Percentiles rank a stretch among this genome's conserved stretches.
These are phyloP conservation scores for Penicillium canariense DNA, from an alignment of 495 filamentous ascomycete species.

Conservation along the genomic window DNA sequence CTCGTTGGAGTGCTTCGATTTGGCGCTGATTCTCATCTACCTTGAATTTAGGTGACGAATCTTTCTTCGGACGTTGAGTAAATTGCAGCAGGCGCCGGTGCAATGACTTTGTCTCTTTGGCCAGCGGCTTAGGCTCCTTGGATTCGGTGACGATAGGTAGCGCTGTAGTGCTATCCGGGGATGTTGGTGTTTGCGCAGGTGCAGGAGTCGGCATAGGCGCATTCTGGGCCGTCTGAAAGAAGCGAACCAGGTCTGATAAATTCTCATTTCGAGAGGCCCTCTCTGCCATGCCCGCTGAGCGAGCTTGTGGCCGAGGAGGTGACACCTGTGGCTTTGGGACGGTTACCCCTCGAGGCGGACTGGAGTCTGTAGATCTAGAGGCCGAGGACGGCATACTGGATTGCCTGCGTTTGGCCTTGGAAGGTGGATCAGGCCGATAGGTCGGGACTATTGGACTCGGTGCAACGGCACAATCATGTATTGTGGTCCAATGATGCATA, in stretches of 20 bases:
- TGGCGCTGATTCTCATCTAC: slow-evolving; percentile 31
- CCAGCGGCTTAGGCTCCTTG: slow-evolving; percentile 5
- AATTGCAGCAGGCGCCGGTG: slow-evolving; percentile 43
- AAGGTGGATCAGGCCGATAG: slow-evolving; percentile 32
- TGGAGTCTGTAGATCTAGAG: slow-evolving; percentile 8
- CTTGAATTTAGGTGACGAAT: slow-evolving; percentile 26
- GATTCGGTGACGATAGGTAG: slow-evolving; percentile 16
- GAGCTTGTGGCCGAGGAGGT: slow-evolving; percentile 24
- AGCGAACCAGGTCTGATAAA: slow-evolving; percentile 37
- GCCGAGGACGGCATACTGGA: slow-evolving; percentile 33
- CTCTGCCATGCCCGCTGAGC: slow-evolving; percentile 27
- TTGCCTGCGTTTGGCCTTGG: slow-evolving; percentile 26
- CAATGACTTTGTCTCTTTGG: slow-evolving; percentile 31
- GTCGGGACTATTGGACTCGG: slow-evolving; percentile 45
- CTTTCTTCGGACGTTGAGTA: slow-evolving; percentile 39
- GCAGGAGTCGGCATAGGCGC: slow-evolving; percentile 11
- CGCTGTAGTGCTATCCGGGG: slow-evolving; percentile 24
- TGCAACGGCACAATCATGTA: slow-evolving; percentile 34
- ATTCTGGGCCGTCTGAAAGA: slow-evolving; percentile 38
- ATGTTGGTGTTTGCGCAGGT: not conserved
- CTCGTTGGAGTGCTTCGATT: slow-evolving; percentile 37
- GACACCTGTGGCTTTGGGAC: slow-evolving; percentile 15
- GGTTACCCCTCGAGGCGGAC: slow-evolving; percentile 6
- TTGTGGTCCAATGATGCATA: slow-evolving; percentile 37
- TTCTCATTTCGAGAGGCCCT: slow-evolving; percentile 31